phyloP scores from a whole-genome alignment of 441 rosid species.

The Manihot esculenta region DNA sequence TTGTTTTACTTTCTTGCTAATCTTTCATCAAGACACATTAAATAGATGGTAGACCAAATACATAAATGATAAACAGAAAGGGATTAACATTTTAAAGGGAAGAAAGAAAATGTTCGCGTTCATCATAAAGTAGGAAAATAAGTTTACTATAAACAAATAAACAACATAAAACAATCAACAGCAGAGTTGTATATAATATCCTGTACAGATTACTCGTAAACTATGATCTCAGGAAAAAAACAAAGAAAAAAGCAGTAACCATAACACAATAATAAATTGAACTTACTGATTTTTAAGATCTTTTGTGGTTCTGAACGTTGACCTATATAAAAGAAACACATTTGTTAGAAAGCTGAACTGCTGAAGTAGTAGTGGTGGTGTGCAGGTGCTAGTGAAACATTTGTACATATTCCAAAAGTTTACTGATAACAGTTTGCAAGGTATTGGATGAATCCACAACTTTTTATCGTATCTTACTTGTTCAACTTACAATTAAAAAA shows the following conservation, averaged over 20 bases:
- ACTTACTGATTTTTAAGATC: constrained; percentile 34
- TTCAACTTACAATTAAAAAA: too few species aligned
- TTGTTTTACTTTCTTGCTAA: neutral
- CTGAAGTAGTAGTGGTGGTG: neutral
- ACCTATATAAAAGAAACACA: constrained; percentile 17
- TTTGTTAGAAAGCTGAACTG: neutral
- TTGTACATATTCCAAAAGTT: neutral
- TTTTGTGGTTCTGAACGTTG: neutral
- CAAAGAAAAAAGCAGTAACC: neutral
- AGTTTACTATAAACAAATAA: neutral
- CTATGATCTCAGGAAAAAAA: neutral
- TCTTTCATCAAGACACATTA: neutral
- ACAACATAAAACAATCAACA: neutral
- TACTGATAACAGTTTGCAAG: neutral
- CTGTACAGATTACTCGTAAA: neutral
- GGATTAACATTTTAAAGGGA: too few species aligned
- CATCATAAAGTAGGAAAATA: too few species aligned
- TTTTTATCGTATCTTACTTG: too few species aligned
- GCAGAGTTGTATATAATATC: neutral
- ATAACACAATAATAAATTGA: neutral
- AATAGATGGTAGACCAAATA: neutral
- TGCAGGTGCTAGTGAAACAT: neutral
- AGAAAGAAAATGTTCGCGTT: neutral
- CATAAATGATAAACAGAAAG: neutral
- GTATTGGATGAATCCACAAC: neutral